A percentile compares a stretch with the other conserved stretches of the same genome.
Evolutionary conservation across 139 green algal genomes (phyloP).

Genomic region (Chlamydomonas asymmetrica): DNA sequence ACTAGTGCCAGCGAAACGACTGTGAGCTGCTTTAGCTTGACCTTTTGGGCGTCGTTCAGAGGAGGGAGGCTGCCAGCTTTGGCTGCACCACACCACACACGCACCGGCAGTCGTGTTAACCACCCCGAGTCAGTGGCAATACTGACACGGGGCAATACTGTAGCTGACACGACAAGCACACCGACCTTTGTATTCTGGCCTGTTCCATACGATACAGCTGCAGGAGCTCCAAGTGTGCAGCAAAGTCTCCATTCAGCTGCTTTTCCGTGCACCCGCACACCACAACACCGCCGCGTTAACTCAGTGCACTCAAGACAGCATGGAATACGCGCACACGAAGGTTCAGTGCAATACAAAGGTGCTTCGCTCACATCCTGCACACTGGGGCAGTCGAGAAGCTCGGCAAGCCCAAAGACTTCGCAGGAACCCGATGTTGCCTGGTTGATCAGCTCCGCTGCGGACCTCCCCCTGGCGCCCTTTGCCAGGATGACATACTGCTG

Average conservation of each 20-base stretch:
- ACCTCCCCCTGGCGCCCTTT: conserved; percentile 59
- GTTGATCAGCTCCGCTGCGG: conserved; percentile 63
- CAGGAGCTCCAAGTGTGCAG: conserved; percentile 53
- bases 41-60: conserved; percentile 50
- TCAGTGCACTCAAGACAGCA: no score
- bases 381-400: conserved; percentile 77
- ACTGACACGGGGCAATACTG: no score
- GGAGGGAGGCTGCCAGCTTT: conserved; percentile 33
- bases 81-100: conserved; percentile 15
- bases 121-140: no score
- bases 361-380: conserved; percentile 74
- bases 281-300: no score
- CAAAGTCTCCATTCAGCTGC: conserved; percentile 39
- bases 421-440: conserved; percentile 78
- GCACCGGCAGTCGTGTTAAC: no score
- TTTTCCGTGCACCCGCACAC: no score
- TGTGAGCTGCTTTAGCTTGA: conserved; percentile 89
- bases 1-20: conserved; percentile 64
- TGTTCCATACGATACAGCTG: conserved; percentile 85
- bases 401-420: conserved; percentile 84
- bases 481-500: conserved; percentile 76
- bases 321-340: no score
- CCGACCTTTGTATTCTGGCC: conserved; percentile 77
- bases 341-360: no score
- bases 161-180: no score